Conservation (phyloP, 1,284 basidiomycete genomes). For the Athelia sp. region DNA sequence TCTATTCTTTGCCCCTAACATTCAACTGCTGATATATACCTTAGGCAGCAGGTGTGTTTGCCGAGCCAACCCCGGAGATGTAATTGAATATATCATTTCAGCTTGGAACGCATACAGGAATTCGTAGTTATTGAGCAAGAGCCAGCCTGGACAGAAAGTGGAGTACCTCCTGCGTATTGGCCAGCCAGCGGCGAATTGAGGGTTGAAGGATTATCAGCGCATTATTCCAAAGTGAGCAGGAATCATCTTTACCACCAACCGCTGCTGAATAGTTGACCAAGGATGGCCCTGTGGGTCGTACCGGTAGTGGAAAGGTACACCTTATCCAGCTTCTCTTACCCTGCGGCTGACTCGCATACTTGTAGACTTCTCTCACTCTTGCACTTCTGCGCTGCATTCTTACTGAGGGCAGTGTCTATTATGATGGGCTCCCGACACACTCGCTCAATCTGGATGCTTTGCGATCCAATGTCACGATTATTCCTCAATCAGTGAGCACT, state of each 20-base stretch:
- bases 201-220: constrained; percentile 57
- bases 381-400: constrained; percentile 50
- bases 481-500: constrained; percentile 43
- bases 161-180: constrained; percentile 74
- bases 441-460: constrained; percentile 62
- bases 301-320: constrained; percentile 66
- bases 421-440: constrained; percentile 41
- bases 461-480: constrained; percentile 60
- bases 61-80: too few relatives aligned
- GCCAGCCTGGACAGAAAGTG: constrained; percentile 39
- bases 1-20: constrained; percentile 1
- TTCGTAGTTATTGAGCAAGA: constrained; percentile 75
- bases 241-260: too few relatives aligned
- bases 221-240: constrained; percentile 5
- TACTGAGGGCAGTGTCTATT: constrained; percentile 51
- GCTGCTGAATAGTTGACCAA: too few relatives aligned
- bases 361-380: constrained; percentile 45
- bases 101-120: constrained; percentile 71
- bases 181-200: constrained; percentile 65
- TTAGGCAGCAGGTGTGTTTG: constrained; percentile 42
- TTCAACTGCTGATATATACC: background rate
- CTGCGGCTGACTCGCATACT: constrained; percentile 29
- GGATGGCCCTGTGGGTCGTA: constrained; percentile 59
- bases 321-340: background rate
- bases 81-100: constrained; percentile 15